Percentiles rank a stretch among this genome's conserved stretches.
Evolutionary conservation across 495 filamentous ascomycete species (phyloP).

Genomic region (Aspergillus homomorphus): DNA sequence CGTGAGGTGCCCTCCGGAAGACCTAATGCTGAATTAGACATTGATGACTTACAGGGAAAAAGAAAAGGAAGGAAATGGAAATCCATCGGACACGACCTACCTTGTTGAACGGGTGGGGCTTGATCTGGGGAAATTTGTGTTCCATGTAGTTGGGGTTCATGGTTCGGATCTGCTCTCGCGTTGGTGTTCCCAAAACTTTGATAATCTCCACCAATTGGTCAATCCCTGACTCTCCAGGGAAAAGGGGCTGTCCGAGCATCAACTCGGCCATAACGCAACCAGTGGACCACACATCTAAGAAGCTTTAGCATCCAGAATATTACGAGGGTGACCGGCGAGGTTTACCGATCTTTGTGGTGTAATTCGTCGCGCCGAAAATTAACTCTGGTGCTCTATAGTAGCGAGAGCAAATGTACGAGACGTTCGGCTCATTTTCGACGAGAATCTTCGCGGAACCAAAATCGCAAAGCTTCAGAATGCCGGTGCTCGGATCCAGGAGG

Average conservation of each 20-base stretch:
- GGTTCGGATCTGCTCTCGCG: constrained; percentile 97
- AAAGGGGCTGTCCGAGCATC: constrained; percentile 97
- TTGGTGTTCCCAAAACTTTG: constrained; percentile 96
- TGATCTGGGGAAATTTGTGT: constrained; percentile 99
- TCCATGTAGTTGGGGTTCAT: constrained; percentile 99
- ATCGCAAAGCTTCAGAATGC: constrained; percentile 95
- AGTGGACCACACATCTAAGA: constrained; percentile 96
- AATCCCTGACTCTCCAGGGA: constrained; percentile 98
- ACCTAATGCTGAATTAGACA: constrained; percentile 53
- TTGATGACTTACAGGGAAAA: neutral
- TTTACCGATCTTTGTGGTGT: constrained; percentile 99
- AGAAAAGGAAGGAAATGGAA: too few species aligned
- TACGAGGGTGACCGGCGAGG: constrained; percentile 11
- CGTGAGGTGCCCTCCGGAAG: constrained; percentile 87
- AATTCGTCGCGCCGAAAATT: constrained; percentile 98
- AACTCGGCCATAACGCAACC: constrained; percentile 99
- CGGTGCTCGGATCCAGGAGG: constrained; percentile 82
- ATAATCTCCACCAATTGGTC: constrained; percentile 99
- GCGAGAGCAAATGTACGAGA: constrained; percentile 98
- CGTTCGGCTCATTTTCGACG: constrained; percentile 98
- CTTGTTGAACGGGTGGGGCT: constrained; percentile 98
- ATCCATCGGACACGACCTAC: constrained; percentile 38
- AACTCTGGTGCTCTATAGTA: constrained; percentile 98
- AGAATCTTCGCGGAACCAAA: constrained; percentile 99
- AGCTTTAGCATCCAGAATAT: constrained; percentile 23